Evolutionary conservation across 2,329 filamentous ascomycete species (phyloP).

Genomic region (Colletotrichum plurivorum): DNA sequence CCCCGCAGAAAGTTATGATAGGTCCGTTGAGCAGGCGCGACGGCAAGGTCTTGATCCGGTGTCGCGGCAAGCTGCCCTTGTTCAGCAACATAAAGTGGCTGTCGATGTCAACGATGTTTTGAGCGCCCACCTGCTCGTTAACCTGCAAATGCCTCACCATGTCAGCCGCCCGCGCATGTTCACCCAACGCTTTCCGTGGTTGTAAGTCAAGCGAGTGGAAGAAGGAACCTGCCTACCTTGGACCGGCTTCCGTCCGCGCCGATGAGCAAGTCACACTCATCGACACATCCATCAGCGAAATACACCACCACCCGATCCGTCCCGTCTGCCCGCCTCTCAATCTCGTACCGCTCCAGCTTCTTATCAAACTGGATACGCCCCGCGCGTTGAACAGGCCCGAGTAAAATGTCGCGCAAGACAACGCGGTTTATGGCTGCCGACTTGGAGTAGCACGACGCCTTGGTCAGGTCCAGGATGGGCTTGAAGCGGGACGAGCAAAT

Average conservation of each 20-base stretch:
- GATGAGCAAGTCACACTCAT: constrained; percentile 6
- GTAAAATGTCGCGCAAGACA: background rate
- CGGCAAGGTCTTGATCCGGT: too few species aligned
- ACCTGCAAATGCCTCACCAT: too few species aligned
- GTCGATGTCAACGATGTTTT: too few species aligned
- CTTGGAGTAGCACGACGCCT: background rate
- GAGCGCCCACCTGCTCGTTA: too few species aligned
- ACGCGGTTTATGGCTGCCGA: constrained; percentile 3
- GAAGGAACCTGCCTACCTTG: background rate
- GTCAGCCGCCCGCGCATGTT: too few species aligned
- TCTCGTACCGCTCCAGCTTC: background rate
- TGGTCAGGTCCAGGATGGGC: background rate
- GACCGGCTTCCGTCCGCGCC: background rate
- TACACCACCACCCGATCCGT: background rate
- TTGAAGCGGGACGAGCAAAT: background rate
- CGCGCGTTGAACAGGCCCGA: background rate
- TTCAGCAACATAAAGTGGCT: too few species aligned
- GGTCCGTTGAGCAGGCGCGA: too few species aligned
- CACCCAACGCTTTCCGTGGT: too few species aligned
- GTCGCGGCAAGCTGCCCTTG: too few species aligned
- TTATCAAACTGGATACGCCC: background rate
- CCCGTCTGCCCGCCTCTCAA: background rate
- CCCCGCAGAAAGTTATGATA: too few species aligned
- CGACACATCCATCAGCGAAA: background rate
- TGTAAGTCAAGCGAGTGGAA: too few species aligned